These are phyloP conservation scores for Ceratobasidium sp. DNA, from an alignment of 1,284 basidiomycete species.

Conservation along the genomic window DNA sequence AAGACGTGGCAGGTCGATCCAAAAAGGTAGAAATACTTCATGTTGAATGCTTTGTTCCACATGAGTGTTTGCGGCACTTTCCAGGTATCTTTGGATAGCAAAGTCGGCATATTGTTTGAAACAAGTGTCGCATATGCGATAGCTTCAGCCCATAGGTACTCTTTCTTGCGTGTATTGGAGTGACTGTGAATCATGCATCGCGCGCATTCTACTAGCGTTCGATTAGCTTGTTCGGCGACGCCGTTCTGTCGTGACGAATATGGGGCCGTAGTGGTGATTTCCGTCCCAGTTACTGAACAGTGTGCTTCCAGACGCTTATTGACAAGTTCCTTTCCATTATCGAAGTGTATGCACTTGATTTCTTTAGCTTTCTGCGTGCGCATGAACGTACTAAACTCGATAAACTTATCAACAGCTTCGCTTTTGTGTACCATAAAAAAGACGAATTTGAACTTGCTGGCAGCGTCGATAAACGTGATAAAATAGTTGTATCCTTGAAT, in stretches of 20 bases:
- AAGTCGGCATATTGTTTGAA: not conserved
- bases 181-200: slow-evolving; percentile 13
- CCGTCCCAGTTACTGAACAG: not conserved
- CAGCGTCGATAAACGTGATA: slow-evolving; percentile 14
- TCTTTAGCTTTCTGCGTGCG: not conserved
- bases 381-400: not conserved
- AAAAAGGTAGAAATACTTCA: slow-evolving; percentile 9
- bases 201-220: slow-evolving; percentile 40
- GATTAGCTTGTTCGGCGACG: slow-evolving; percentile 50
- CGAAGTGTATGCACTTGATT: not conserved
- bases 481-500: not conserved
- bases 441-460: not conserved
- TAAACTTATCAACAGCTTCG: slow-evolving; percentile 6
- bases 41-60: not conserved
- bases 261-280: slow-evolving; percentile 42
- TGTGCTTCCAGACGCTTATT: not conserved
- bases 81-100: not conserved
- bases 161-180: not conserved
- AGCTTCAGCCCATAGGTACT: slow-evolving; percentile 31
- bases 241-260: slow-evolving; percentile 51
- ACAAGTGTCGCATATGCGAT: not conserved
- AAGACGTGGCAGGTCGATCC: slow-evolving; percentile 15
- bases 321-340: slow-evolving; percentile 1
- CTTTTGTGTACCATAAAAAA: slow-evolving; percentile 19
- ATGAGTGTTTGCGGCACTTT: not conserved